These are phyloP conservation scores for Rhizoctonia solani DNA, from an alignment of 1,284 basidiomycete species.

Conservation along the genomic window DNA sequence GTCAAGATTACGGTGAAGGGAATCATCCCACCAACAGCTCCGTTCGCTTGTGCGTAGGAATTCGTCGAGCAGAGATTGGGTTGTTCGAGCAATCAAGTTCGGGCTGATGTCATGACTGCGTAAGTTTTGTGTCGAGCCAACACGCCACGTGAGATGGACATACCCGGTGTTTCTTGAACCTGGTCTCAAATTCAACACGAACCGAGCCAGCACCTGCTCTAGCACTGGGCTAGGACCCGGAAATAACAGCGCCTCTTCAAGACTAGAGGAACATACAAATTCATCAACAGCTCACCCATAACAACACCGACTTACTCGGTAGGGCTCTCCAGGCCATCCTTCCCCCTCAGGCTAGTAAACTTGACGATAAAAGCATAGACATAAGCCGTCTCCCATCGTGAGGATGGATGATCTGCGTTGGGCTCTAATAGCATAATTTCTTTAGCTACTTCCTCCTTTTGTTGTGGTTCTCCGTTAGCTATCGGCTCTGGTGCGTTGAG, in stretches of 20 bases:
- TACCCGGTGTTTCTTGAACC: slow-evolving; percentile 84
- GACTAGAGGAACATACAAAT: slow-evolving; percentile 49
- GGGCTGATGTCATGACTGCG: slow-evolving; percentile 27
- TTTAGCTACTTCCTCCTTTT: neutral
- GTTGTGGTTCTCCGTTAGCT: neutral
- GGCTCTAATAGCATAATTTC: neutral
- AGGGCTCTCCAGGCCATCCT: slow-evolving; percentile 74
- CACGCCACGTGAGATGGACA: slow-evolving; percentile 44
- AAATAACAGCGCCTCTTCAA: slow-evolving; percentile 72
- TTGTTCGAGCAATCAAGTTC: slow-evolving; percentile 31
- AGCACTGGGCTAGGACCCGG: slow-evolving; percentile 62
- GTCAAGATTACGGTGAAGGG: slow-evolving; percentile 64
- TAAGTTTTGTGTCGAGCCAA: slow-evolving; percentile 6
- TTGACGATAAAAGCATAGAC: slow-evolving; percentile 80
- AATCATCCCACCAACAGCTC: slow-evolving; percentile 76
- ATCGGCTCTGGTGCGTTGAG: neutral
- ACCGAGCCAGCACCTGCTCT: slow-evolving; percentile 67
- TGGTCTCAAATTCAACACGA: slow-evolving; percentile 76
- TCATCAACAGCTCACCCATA: slow-evolving; percentile 21
- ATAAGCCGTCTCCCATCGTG: slow-evolving; percentile 83
- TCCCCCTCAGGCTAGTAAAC: slow-evolving; percentile 71
- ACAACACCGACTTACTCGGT: slow-evolving; percentile 66
- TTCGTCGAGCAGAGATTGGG: slow-evolving; percentile 61
- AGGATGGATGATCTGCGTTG: slow-evolving; percentile 66
- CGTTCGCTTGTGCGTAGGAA: slow-evolving; percentile 62